Evolutionary conservation across 495 filamentous ascomycete genomes (phyloP), one percentile per base, ranked within the genome.

Genomic region (Pyronema omphalodes): DNA sequence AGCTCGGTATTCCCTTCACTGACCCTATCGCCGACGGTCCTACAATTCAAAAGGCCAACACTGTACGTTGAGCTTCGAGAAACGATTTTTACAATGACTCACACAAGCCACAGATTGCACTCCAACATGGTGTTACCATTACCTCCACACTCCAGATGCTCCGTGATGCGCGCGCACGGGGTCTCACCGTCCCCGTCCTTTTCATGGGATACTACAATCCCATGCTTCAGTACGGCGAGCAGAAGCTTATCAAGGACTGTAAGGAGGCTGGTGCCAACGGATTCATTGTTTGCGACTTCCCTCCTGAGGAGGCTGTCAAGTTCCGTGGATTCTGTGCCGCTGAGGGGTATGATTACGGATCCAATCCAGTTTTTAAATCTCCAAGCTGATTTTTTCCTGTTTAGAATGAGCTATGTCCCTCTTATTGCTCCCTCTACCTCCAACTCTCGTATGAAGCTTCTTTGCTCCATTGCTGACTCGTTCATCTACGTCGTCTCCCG

Each of bases 171-270:
- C 76, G 91, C 55, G 70, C 73, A 53, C 75, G 73, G 44, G 93
- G 93, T 23, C 70, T 96, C 50, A 78, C 71, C 57, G 80, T 81
- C 1, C 91, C 91, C 6, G 72, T 99, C 39, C 70, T 99, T 54
- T 74, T 99, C 57, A 99, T 99, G 91, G 91, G 91, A 53, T 99
- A 99, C 76, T 99, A 94, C 69, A 99, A 99, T 69, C 91, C 91
- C 0, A 70, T 96, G 48, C 71, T 94, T 45, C 83, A 78, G 60
- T 96, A 96, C 64, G 93, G 93, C 55, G 91, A 96, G 70, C 86
- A 93, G 70, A 74, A 74, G 48, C 78, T 96, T 67, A 71, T 99
- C 37, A 73, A 75, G 52, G 89, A 99, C 67, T 87, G 87, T 63
- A 80, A 83, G 63, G 78, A 80, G 43, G 84, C 85, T 15, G 86